Evolutionary conservation across 768 basidiomycete species (phyloP).

Genomic region (Trametes gibbosa): DNA sequence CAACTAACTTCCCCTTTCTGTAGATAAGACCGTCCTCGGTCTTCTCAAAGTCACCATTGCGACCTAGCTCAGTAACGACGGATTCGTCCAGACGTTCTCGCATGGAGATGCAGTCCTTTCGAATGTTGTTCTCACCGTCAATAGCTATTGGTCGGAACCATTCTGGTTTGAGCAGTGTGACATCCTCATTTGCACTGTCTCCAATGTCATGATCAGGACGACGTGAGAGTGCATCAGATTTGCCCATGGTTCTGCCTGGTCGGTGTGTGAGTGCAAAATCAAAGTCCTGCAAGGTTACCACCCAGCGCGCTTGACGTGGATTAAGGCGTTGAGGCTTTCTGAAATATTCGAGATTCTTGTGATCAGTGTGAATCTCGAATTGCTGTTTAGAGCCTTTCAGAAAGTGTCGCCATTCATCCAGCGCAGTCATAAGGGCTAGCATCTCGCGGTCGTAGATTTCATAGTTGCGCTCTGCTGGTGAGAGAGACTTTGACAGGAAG

Average conservation of each 20-base stretch:
- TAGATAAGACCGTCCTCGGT: too few relatives aligned
- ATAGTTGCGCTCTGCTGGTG: slow-evolving; percentile 17
- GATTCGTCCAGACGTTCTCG: too few relatives aligned
- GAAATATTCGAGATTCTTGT: slow-evolving; percentile 33
- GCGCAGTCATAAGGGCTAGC: slow-evolving; percentile 32
- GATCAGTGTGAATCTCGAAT: slow-evolving; percentile 28
- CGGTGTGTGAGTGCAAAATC: slow-evolving; percentile 15
- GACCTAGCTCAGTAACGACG: too few relatives aligned
- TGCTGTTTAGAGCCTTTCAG: slow-evolving; percentile 16
- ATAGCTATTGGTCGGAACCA: too few relatives aligned
- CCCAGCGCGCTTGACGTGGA: slow-evolving; percentile 34
- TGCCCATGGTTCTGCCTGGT: slow-evolving; percentile 1
- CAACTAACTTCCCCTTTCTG: too few relatives aligned
- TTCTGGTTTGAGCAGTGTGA: too few relatives aligned
- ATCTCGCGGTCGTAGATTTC: slow-evolving; percentile 37
- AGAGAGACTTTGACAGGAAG: slow-evolving; percentile 10
- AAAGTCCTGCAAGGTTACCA: slow-evolving; percentile 12
- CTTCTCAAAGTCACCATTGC: too few relatives aligned
- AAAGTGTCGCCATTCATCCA: slow-evolving; percentile 28
- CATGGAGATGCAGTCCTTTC: too few relatives aligned
- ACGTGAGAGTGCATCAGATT: slow-evolving; percentile 15
- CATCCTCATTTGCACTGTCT: too few relatives aligned
- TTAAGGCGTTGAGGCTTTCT: slow-evolving; percentile 25
- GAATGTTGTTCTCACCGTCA: too few relatives aligned
- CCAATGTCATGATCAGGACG: too few relatives aligned